Evolutionary conservation across 139 green algal species (phyloP), one percentile per base, ranked within the genome.

Genomic region (Trebouxia sp.): DNA sequence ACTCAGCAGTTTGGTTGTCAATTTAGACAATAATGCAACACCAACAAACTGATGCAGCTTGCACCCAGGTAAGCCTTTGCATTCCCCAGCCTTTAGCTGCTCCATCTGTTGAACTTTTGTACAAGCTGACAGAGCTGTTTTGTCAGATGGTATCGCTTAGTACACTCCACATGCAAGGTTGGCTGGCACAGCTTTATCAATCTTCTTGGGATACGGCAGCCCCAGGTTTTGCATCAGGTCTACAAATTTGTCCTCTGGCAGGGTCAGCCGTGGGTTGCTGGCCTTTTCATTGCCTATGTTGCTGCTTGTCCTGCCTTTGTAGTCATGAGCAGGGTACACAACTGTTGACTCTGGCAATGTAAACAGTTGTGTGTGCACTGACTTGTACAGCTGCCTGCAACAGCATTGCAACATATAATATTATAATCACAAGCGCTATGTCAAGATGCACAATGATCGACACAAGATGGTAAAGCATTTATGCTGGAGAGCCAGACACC

Each of bases 161-260:
- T 32, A 65, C 22, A 41, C 41, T 32, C 89, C 89, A 76, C 86
- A 91, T 35, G 86, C 82, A 37, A 95, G 45, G 76, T 95, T 95
- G 32, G 84, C 84, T 37, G 91, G 91, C 35, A 94, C 28, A 9
- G 91, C 84, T 5, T 48, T 75, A 38, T 95, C 84, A 55, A 95
- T 94, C 75, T 87, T 89, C 78, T 94, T 94, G 20, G 91, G 91
- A 51, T 92, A 93, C 12, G 87, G 76, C 72, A 95, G 76, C 2
- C 79, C 62, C 20, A 94, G 80, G 67, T 90, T 81, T 14, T 47
- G 62, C 87, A 91, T 91, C 70, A 95, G 86, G 1, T 85, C 65
- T 6, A 91, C 72, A 75, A 95, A 95, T 48, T 92, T 89, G 11
- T 91, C 85, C 45, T 84, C 76, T 15, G 32, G 75, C 78, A 94